Conservation (phyloP, 148 eudicot genomes). For the Bassia scoparia region DNA sequence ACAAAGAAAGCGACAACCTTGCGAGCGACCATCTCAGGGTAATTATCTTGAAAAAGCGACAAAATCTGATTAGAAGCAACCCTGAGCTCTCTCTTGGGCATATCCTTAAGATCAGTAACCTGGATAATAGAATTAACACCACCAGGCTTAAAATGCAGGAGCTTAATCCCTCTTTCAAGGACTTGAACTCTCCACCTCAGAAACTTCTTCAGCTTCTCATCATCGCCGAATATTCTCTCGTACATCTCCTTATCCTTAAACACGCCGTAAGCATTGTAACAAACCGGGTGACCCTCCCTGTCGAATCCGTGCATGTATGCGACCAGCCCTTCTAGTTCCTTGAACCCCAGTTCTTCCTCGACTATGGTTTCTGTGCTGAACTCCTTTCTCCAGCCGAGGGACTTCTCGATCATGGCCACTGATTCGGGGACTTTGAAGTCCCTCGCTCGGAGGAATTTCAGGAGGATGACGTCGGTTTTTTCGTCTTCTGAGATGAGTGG, state of each 20-base stretch:
- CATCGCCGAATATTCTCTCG: slow-evolving; percentile 70
- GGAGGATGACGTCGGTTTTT: slow-evolving; percentile 60
- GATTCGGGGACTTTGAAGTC: slow-evolving; percentile 68
- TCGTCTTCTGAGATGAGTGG: slow-evolving; percentile 39
- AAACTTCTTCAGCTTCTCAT: slow-evolving; percentile 62
- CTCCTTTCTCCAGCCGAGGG: slow-evolving; percentile 61
- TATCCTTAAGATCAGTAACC: slow-evolving; percentile 86
- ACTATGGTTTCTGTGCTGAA: slow-evolving; percentile 54
- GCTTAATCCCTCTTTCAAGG: slow-evolving; percentile 70
- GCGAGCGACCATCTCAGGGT: slow-evolving; percentile 93
- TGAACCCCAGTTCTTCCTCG: slow-evolving; percentile 69
- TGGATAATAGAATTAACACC: slow-evolving; percentile 90
- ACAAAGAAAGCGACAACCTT: no score
- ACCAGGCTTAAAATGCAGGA: slow-evolving; percentile 72
- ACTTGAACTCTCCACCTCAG: slow-evolving; percentile 94
- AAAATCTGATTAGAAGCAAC: slow-evolving; percentile 79
- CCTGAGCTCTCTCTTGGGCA: slow-evolving; percentile 90
- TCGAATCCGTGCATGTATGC: slow-evolving; percentile 92
- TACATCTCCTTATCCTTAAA: slow-evolving; percentile 87
- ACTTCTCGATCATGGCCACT: slow-evolving; percentile 49
- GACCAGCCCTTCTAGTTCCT: slow-evolving; percentile 71
- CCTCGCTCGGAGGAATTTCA: slow-evolving; percentile 78
- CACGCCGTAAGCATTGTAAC: slow-evolving; percentile 84
- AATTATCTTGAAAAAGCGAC: slow-evolving; percentile 85
- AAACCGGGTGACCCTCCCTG: slow-evolving; percentile 73